Conservation (phyloP, 495 filamentous ascomycete species). For the Cercophora newfieldiana region DNA sequence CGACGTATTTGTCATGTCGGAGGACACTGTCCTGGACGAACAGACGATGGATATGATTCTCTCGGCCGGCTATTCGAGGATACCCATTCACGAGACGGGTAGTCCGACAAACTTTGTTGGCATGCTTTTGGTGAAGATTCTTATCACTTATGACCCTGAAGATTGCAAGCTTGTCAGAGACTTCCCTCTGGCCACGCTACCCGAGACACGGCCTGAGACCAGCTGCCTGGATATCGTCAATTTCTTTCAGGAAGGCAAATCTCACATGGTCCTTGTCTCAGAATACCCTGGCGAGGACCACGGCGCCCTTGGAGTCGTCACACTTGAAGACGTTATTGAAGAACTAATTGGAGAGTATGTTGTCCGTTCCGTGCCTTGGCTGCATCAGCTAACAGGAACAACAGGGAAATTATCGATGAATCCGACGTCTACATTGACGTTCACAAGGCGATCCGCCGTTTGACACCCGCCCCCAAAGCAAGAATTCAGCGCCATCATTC, state of each 20-base stretch:
- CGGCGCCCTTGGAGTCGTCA: conserved; percentile 90
- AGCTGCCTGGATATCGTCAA: conserved; percentile 98
- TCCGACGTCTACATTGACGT: conserved; percentile 97
- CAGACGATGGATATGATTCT: conserved; percentile 89
- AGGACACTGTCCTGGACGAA: conserved; percentile 88
- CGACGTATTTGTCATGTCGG: conserved; percentile 92
- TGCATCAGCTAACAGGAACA: conserved; percentile 8
- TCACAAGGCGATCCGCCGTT: conserved; percentile 87
- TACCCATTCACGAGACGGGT: conserved; percentile 86
- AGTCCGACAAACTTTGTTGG: conserved; percentile 87
- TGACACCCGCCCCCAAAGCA: conserved; percentile 42
- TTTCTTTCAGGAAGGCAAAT: conserved; percentile 99
- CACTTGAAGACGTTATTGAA: conserved; percentile 96
- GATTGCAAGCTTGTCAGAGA: conserved; percentile 81
- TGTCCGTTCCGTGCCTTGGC: neutral
- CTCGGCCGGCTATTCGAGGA: conserved; percentile 89
- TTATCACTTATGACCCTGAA: conserved; percentile 98
- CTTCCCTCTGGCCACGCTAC: conserved; percentile 89
- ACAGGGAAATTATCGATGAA: conserved; percentile 74
- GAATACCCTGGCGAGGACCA: conserved; percentile 84
- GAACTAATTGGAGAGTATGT: conserved; percentile 96
- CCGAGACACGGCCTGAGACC: conserved; percentile 91
- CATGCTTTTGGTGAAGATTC: conserved; percentile 96
- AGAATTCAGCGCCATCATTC: conserved; percentile 30
- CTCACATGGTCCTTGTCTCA: conserved; percentile 96